Evolutionary conservation across 345 rosid species (phyloP), one percentile per base, ranked within the genome.

Genomic region (Lepidium aucheri): DNA sequence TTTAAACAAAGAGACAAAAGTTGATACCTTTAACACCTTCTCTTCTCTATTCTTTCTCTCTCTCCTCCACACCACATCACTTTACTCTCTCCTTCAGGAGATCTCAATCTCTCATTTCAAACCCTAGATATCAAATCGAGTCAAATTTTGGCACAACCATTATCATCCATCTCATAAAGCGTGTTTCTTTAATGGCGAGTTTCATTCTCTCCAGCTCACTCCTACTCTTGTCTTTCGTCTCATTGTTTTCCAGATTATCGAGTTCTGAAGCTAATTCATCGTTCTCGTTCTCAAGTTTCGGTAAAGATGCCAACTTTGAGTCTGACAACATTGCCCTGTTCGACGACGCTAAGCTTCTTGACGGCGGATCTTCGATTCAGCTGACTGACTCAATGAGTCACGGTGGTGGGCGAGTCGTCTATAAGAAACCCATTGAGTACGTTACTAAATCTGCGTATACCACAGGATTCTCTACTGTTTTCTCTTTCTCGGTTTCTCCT

Each of bases 341-440:
- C 65, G 98, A 97, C 16, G 89, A 79, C 40, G 91, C 96, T 3
- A 75, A 69, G 78, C 79, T 80, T 60, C 72, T 75, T 26, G 53
- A 63, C 68, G 73, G 73, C 36, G 84, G 82, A 33, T 80, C 89
- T 15, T 53, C 79, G 33, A 63, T 93, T 75, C 94, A 81, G 76
- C 85, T 93, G 50, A 81, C 86, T 41, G 65, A 67, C 52, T 63
- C 85, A 0, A 77, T 46, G 75, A 76, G 76, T 72, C 75, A 62
- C 6, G 82, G 82, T 17, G 78, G 76, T 46, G 98, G 97, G 34
- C 72, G 72, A 76, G 84, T 79, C 40, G 56, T 81, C 78, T 85
- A 78, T 53, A 84, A 81, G 86, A 82, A 82, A 56, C 88, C 98
- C 77, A 76, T 93, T 72, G 81, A 79, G 79, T 74, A 67, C 15